phyloP scores from a whole-genome alignment of 2,329 filamentous ascomycete species.

The Tolypocladium pustulatum region DNA sequence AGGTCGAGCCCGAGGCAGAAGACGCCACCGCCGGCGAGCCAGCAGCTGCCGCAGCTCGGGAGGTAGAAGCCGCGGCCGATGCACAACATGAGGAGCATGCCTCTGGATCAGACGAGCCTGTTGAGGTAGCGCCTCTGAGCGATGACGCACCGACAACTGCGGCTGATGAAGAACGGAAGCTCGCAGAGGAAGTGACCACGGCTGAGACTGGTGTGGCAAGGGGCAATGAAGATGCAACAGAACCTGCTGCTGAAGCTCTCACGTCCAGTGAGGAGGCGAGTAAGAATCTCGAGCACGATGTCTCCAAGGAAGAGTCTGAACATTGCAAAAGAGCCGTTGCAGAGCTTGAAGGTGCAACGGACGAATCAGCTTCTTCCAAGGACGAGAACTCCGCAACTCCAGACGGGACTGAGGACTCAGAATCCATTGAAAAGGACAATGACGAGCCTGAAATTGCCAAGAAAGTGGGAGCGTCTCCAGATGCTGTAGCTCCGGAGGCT shows the following conservation, averaged over 20 bases:
- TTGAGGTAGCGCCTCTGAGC: background rate
- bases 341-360: constrained; percentile 8
- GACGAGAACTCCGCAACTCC: background rate
- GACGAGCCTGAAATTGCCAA: constrained; percentile 3
- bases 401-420: background rate
- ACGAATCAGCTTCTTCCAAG: background rate
- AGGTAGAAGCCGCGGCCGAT: background rate
- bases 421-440: background rate
- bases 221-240: background rate
- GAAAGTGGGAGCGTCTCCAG: background rate
- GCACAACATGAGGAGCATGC: background rate
- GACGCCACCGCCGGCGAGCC: background rate
- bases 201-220: constrained; percentile 3
- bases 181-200: background rate
- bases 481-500: background rate
- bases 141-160: background rate
- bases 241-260: constrained; percentile 10
- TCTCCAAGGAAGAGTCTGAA: background rate
- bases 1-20: background rate
- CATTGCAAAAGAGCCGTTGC: background rate
- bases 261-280: background rate
- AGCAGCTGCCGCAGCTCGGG: background rate
- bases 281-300: background rate
- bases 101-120: background rate
- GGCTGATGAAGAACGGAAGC: background rate